phyloP scores from a whole-genome alignment of 192 early-diverging fungal species.

The Backusella parvicylindrica region DNA sequence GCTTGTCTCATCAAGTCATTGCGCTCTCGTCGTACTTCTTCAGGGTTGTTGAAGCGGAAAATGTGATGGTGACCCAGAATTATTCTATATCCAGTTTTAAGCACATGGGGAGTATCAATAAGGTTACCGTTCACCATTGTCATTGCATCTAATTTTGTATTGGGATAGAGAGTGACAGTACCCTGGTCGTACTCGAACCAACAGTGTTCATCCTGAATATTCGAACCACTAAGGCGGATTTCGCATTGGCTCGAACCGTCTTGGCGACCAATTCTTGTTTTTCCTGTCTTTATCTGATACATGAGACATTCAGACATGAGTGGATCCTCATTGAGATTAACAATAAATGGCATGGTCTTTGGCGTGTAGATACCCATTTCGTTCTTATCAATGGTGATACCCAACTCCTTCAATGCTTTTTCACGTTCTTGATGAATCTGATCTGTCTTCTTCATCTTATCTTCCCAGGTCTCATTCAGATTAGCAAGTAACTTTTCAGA shows the following conservation, averaged over 20 bases:
- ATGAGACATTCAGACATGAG: conserved; percentile 87
- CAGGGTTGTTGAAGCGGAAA: conserved; percentile 83
- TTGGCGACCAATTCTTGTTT: conserved; percentile 65
- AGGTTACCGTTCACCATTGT: conserved; percentile 79
- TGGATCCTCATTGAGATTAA: conserved; percentile 89
- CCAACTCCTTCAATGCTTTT: conserved; percentile 73
- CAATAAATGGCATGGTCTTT: conserved; percentile 78
- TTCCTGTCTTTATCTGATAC: conserved; percentile 77
- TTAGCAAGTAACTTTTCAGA: conserved; percentile 86
- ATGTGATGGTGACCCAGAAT: conserved; percentile 81
- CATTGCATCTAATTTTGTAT: conserved; percentile 37
- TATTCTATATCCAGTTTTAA: conserved; percentile 72
- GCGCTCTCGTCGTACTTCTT: conserved; percentile 70
- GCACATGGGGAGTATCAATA: conserved; percentile 47
- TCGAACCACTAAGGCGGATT: conserved; percentile 58
- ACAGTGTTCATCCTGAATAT: conserved; percentile 66
- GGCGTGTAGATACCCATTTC: conserved; percentile 76
- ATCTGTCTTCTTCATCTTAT: conserved; percentile 72
- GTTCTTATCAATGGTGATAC: conserved; percentile 69
- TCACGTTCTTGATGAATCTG: conserved; percentile 69
- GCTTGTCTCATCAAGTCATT: conserved; percentile 19
- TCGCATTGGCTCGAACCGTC: conserved; percentile 42
- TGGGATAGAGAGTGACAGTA: conserved; percentile 61
- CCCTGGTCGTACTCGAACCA: conserved; percentile 54
- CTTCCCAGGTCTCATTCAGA: conserved; percentile 82